These are phyloP conservation scores for Takashimella koratensis DNA, from an alignment of 1,284 basidiomycete species.

Conservation along the genomic window DNA sequence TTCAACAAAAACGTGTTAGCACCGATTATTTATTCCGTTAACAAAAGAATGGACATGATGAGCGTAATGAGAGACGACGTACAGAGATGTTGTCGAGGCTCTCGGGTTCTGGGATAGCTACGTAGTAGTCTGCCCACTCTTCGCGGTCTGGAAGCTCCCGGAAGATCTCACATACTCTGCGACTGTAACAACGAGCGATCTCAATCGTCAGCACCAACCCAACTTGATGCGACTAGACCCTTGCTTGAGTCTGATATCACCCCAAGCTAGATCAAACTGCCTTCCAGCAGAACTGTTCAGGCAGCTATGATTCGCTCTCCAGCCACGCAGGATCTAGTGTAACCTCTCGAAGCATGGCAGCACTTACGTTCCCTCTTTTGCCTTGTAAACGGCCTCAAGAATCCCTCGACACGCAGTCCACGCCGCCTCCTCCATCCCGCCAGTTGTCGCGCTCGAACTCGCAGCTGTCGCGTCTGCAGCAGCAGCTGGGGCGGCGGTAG, in stretches of 20 bases:
- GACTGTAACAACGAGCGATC: conserved; percentile 28
- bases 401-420: conserved; percentile 43
- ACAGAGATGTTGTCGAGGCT: conserved; percentile 44
- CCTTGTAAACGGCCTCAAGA: conserved; percentile 37
- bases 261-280: too few relatives aligned
- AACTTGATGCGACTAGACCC: neutral
- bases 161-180: conserved; percentile 37
- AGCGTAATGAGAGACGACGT: too few relatives aligned
- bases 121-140: conserved; percentile 44
- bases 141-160: conserved; percentile 37
- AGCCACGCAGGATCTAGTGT: too few relatives aligned
- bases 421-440: conserved; percentile 28
- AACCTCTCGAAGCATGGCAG: too few relatives aligned
- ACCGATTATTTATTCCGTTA: too few relatives aligned
- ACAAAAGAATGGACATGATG: too few relatives aligned
- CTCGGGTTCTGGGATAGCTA: conserved; percentile 46
- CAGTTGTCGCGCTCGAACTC: neutral
- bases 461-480: neutral
- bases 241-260: too few relatives aligned
- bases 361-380: conserved; percentile 41
- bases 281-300: too few relatives aligned
- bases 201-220: neutral
- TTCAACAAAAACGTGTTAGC: too few relatives aligned
- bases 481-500: neutral
- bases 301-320: too few relatives aligned